phyloP scores from a whole-genome alignment of 441 rosid genomes.

The Populus hybrid region DNA sequence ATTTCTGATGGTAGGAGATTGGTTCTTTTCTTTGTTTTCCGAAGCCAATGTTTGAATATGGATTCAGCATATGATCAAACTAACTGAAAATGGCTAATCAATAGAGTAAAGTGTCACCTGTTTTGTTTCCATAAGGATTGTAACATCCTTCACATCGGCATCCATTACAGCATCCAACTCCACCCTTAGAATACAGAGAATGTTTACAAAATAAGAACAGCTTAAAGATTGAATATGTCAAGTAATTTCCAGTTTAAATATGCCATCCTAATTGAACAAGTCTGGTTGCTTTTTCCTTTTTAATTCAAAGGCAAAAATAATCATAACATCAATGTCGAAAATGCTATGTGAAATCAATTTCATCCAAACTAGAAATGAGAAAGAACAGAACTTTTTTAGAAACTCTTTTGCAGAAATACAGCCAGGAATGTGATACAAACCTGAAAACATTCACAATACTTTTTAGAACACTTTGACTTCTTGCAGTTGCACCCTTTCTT shows the following conservation, averaged over 20 bases:
- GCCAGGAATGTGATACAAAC: slow-evolving; percentile 22
- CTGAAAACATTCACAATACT: slow-evolving; percentile 71
- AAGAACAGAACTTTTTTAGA: neutral
- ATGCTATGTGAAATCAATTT: neutral
- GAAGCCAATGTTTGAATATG: neutral
- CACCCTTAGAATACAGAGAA: slow-evolving; percentile 28
- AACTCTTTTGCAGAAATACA: neutral
- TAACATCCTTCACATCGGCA: slow-evolving; percentile 50
- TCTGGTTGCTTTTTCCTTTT: slow-evolving; percentile 6
- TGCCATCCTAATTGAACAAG: slow-evolving; percentile 7
- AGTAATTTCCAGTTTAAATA: neutral
- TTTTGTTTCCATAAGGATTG: slow-evolving; percentile 39
- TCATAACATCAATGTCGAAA: neutral
- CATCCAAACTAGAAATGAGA: neutral
- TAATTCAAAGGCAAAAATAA: neutral
- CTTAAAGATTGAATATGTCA: neutral
- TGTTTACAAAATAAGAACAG: slow-evolving; percentile 1
- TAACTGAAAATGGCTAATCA: neutral
- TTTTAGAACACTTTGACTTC: slow-evolving; percentile 55
- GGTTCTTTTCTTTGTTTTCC: neutral
- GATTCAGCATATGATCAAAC: neutral
- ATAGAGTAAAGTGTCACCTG: slow-evolving; percentile 30
- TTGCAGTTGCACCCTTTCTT: slow-evolving; percentile 67
- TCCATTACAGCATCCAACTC: slow-evolving; percentile 53
- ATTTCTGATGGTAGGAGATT: neutral